Percentiles rank a stretch among this genome's conserved stretches.
These are phyloP conservation scores for Kluyveromyces nonfermentans DNA, from an alignment of 805 yeast species.

Conservation along the genomic window DNA sequence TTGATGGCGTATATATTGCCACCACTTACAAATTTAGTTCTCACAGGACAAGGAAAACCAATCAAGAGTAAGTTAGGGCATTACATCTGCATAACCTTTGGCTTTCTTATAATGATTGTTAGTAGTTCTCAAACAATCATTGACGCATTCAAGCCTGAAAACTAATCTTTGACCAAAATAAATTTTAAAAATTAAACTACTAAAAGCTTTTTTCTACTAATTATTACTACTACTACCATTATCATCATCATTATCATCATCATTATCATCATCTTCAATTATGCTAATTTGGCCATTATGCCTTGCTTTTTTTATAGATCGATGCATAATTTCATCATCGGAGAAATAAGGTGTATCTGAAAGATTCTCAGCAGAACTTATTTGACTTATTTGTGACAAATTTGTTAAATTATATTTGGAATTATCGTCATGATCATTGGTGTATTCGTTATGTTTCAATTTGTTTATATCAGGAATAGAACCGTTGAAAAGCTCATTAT, in stretches of 20 bases:
- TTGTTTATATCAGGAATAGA: background rate
- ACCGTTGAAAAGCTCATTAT: slow-evolving; percentile 23
- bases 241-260: no score
- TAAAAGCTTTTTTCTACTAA: slow-evolving; percentile 8
- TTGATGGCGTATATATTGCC: slow-evolving; percentile 88
- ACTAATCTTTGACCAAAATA: background rate
- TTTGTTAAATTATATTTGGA: background rate
- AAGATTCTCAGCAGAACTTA: slow-evolving; percentile 8
- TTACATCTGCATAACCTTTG: slow-evolving; percentile 57
- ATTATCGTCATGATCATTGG: no score
- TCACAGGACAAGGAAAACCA: slow-evolving; percentile 40
- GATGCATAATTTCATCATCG: background rate
- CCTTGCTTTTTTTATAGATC: slow-evolving; percentile 1
- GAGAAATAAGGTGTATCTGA: slow-evolving; percentile 6
- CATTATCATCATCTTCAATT: slow-evolving; percentile 26
- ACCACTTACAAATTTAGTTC: slow-evolving; percentile 67
- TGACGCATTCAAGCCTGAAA: slow-evolving; percentile 23
- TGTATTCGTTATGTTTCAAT: background rate
- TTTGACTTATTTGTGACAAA: slow-evolving; percentile 2
- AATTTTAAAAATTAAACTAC: slow-evolving; percentile 18
- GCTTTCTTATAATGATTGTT: slow-evolving; percentile 64
- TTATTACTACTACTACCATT: slow-evolving; percentile 1
- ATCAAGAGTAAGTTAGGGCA: slow-evolving; percentile 43
- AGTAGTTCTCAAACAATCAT: slow-evolving; percentile 69
- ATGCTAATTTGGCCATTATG: slow-evolving; percentile 23